Percentiles rank a stretch among this genome's conserved stretches.
These are phyloP conservation scores for Massospora cicadina DNA, from an alignment of 371 early-diverging fungal genomes.

Conservation along the genomic window DNA sequence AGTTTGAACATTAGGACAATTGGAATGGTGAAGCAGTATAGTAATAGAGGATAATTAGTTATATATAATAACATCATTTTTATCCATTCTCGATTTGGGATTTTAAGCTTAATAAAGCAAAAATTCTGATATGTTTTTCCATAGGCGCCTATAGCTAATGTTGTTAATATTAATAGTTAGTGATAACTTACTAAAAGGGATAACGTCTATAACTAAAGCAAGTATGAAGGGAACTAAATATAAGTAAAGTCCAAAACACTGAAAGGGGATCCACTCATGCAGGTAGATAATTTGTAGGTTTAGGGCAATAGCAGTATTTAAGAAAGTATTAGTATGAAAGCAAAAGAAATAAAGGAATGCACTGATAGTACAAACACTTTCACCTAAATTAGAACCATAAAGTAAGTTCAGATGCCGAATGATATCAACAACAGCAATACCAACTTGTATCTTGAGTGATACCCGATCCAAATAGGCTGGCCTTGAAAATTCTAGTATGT, in stretches of 20 bases:
- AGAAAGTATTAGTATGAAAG: neutral
- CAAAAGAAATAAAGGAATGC: neutral
- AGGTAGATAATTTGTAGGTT: neutral
- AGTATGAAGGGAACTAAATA: neutral
- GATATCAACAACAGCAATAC: neutral
- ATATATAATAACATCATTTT: neutral
- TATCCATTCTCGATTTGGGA: neutral
- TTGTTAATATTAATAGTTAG: neutral
- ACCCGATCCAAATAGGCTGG: neutral
- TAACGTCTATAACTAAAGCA: neutral
- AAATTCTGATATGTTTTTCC: neutral
- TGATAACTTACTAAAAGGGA: neutral
- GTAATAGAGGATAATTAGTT: neutral
- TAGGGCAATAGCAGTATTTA: neutral
- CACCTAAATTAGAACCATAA: neutral
- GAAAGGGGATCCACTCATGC: neutral
- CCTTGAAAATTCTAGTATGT: neutral
- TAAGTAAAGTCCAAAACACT: neutral
- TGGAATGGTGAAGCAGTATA: neutral
- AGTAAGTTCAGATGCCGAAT: neutral
- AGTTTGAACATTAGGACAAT: neutral
- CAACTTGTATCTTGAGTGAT: neutral
- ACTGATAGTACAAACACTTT: neutral
- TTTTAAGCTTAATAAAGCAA: neutral
- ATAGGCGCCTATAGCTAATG: neutral